Percentiles rank a stretch among this genome's conserved stretches.
These are phyloP conservation scores for Cercospora sp. DNA, from an alignment of 2,329 filamentous ascomycete genomes.

Conservation along the genomic window DNA sequence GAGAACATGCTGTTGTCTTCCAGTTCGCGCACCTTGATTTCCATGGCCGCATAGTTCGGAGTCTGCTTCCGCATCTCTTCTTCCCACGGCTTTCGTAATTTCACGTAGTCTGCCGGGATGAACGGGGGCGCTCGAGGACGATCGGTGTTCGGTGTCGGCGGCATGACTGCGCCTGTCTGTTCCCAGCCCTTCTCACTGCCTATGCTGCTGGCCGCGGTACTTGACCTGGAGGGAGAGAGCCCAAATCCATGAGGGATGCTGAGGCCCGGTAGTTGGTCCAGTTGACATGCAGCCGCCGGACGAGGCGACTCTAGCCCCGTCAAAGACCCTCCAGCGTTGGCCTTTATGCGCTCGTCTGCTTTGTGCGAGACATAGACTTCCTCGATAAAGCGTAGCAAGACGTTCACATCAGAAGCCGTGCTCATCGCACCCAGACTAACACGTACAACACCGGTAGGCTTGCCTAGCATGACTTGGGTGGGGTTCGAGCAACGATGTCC, in stretches of 20 bases:
- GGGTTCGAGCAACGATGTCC: constrained; percentile 61
- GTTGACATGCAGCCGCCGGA: neutral
- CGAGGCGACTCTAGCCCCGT: constrained; percentile 12
- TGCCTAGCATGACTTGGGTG: constrained; percentile 54
- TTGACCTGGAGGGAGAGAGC: constrained; percentile 17
- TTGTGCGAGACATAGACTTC: constrained; percentile 32
- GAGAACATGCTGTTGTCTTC: constrained; percentile 32
- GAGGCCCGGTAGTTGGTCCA: constrained; percentile 16
- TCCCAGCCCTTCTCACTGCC: constrained; percentile 24
- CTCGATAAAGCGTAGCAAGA: constrained; percentile 56
- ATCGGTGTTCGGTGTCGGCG: constrained; percentile 21
- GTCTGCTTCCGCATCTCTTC: constrained; percentile 34
- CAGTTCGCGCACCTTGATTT: constrained; percentile 36
- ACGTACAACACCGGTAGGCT: constrained; percentile 61
- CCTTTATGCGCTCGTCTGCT: constrained; percentile 12
- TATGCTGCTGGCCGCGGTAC: constrained; percentile 23
- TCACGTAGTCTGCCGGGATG: constrained; percentile 36
- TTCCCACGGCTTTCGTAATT: constrained; percentile 36
- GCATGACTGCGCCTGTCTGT: constrained; percentile 15
- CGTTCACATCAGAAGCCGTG: constrained; percentile 57
- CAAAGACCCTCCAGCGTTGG: constrained; percentile 9
- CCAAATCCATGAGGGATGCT: constrained; percentile 23
- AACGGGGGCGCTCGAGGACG: constrained; percentile 34
- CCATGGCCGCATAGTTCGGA: constrained; percentile 29
- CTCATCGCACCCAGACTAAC: constrained; percentile 64